A percentile compares a stretch with the other conserved stretches of the same genome.
Conservation (phyloP, 1,284 basidiomycete genomes). For the Apiotrichum brassicae region DNA sequence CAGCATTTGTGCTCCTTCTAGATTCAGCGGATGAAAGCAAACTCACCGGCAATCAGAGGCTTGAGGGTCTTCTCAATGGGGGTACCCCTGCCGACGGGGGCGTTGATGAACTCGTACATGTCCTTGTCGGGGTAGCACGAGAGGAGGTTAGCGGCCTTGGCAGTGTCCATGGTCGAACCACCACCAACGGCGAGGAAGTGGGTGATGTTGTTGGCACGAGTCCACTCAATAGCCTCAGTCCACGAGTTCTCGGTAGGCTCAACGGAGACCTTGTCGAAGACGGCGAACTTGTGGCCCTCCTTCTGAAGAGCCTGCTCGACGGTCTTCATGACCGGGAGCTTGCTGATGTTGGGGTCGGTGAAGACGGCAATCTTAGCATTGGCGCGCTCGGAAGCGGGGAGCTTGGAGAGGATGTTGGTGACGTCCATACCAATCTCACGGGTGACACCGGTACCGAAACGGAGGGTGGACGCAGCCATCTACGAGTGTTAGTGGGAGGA, state of each 20-base stretch:
- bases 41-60: constrained; percentile 67
- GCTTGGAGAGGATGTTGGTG: constrained; percentile 30
- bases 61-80: constrained; percentile 69
- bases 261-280: constrained; percentile 76
- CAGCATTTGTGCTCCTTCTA: not conserved
- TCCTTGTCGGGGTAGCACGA: constrained; percentile 76
- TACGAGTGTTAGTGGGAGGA: constrained; percentile 34
- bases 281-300: constrained; percentile 57
- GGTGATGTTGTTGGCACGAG: constrained; percentile 75
- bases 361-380: constrained; percentile 76
- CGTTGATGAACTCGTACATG: constrained; percentile 93
- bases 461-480: constrained; percentile 84
- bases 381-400: constrained; percentile 25
- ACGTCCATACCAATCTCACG: constrained; percentile 66
- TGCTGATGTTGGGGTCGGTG: constrained; percentile 79
- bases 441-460: constrained; percentile 84
- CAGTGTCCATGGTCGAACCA: constrained; percentile 92
- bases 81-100: constrained; percentile 85
- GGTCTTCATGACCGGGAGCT: constrained; percentile 73
- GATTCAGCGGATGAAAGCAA: not conserved
- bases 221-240: constrained; percentile 75
- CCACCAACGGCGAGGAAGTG: constrained; percentile 94
- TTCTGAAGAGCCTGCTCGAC: constrained; percentile 45
- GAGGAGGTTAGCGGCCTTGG: constrained; percentile 86
- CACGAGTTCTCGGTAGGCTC: constrained; percentile 79